Evolutionary conservation across 202 grass and related monocot genomes (phyloP), one percentile per base, ranked within the genome.

Genomic region (Cymbopogon flexuosus): DNA sequence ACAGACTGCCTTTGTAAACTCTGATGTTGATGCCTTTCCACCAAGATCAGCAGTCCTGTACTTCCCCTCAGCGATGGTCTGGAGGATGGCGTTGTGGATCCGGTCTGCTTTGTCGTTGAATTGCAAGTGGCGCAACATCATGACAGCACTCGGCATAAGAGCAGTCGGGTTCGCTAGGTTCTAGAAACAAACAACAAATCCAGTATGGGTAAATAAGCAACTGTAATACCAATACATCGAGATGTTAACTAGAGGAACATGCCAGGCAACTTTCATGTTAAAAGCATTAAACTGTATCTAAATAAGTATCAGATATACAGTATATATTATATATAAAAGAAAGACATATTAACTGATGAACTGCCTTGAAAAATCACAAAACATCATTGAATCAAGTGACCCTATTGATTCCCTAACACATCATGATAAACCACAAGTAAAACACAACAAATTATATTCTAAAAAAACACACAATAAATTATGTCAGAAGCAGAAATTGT

Each of bases 101-200:
- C 66, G 81, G 45, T 98, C 92, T 57, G 95, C 92, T 88, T 98
- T 79, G 65, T 92, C 81, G 1, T 81, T 93, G 72, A 95, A 84
- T 80, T 91, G 80, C 81, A 98, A 60, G 76, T 98, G 95, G 31
- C 92, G 88, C 52, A 98, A 68, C 95, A 98, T 93, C 95, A 95
- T 98, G 81, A 98, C 95, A 83, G 92, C 75, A 88, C 95, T 98
- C 19, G 94, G 79, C 71, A 95, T 72, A 70, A 98, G 86, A 52
- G 95, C 95, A 51, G 95, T 98, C 3, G 95, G 90, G 78, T 98
- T 98, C 63, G 92, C 90, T 22, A 98, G 92, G 56, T 95, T 95
- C 95, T 98, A 87, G 31, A 90, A 78, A 10, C 5, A 31, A 33
- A 33, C 31, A 49, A 62, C 42, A 41, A 84, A 42, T 66, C 36